Evolutionary conservation across 345 rosid genomes (phyloP).

Genomic region (Clarkia xantiana): DNA sequence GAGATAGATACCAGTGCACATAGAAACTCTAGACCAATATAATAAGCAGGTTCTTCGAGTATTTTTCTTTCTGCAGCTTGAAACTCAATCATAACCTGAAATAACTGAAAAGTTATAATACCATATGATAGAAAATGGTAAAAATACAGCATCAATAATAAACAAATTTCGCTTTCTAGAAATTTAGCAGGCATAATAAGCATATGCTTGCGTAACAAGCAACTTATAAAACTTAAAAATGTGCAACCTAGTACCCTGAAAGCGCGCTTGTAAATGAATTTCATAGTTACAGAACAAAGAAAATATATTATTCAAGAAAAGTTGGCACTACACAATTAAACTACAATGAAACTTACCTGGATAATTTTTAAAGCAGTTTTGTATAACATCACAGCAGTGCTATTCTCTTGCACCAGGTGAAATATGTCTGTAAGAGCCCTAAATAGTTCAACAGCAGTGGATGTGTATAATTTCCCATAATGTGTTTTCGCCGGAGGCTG

Average conservation of each 20-base stretch:
- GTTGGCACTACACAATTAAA: too few species aligned
- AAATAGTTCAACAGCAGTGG: slow-evolving; percentile 97
- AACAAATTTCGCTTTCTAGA: too few species aligned
- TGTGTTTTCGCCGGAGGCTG: slow-evolving; percentile 97
- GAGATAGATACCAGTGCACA: slow-evolving; percentile 77
- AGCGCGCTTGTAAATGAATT: too few species aligned
- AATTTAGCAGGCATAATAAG: too few species aligned
- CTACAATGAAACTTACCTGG: slow-evolving; percentile 43
- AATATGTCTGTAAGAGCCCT: slow-evolving; percentile 98
- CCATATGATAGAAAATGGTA: too few species aligned
- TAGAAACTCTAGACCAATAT: slow-evolving; percentile 83
- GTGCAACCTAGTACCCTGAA: too few species aligned
- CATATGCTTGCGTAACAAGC: too few species aligned
- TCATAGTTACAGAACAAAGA: too few species aligned
- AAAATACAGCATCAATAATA: too few species aligned
- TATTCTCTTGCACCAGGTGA: slow-evolving; percentile 92
- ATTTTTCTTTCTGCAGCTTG: slow-evolving; percentile 90
- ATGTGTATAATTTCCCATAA: slow-evolving; percentile 95
- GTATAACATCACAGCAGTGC: slow-evolving; percentile 93
- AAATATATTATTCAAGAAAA: too few species aligned
- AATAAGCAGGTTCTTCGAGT: slow-evolving; percentile 90
- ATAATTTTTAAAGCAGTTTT: slow-evolving; percentile 86
- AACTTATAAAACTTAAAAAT: too few species aligned
- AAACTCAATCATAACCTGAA: slow-evolving; percentile 96
- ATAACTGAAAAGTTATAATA: neutral